Base-by-base conservation (phyloP, 805 yeast species). In the Sungouiella thailandica region DNA sequence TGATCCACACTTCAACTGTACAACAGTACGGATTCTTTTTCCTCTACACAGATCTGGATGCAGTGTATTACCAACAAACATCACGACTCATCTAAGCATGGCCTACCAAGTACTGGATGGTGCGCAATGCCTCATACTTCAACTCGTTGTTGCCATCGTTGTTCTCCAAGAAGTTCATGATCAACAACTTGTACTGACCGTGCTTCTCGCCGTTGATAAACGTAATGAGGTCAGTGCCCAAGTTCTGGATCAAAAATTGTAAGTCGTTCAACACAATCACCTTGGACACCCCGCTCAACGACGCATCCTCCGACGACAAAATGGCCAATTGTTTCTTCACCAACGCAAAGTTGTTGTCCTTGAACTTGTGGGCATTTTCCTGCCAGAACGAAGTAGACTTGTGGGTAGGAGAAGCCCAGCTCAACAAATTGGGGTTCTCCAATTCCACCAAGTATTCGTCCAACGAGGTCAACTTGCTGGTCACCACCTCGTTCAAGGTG, bases 51-150 rank as follows among this genome's bases (percentile, higher is more conserved):
- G n/a, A n/a, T n/a, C n/a, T n/a, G n/a, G n/a, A n/a, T n/a, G n/a
- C n/a, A n/a, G n/a, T n/a, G n/a, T n/a, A n/a, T n/a, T n/a, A n/a
- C n/a, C n/a, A n/a, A n/a, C n/a, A n/a, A n/a, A n/a, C n/a, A n/a
- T n/a, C n/a, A n/a, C n/a, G n/a, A n/a, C n/a, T n/a, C 11, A 14
- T n/a, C 33, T 31, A 46, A 14, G 50, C 43, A 52, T 86, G 87
- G 3, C 96, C 87, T 34, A 93, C 94, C 50, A 93, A 76, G 37
- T 81, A 75, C 66, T 93, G 98, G n/a, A 96, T 86, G 4, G 97
- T 88, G 58, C 85, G 86, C 53, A 93, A 74, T 2, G 97, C 97
- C 66, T 90, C 96, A 56, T 83, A 93, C 56, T 90, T 85, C 46
- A 93, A 89, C 54, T 86, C 93, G 15, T 89, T 74, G 57, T 88